phyloP scores from a whole-genome alignment of 1,284 basidiomycete species.

The Ceratobasidium theobromae region DNA sequence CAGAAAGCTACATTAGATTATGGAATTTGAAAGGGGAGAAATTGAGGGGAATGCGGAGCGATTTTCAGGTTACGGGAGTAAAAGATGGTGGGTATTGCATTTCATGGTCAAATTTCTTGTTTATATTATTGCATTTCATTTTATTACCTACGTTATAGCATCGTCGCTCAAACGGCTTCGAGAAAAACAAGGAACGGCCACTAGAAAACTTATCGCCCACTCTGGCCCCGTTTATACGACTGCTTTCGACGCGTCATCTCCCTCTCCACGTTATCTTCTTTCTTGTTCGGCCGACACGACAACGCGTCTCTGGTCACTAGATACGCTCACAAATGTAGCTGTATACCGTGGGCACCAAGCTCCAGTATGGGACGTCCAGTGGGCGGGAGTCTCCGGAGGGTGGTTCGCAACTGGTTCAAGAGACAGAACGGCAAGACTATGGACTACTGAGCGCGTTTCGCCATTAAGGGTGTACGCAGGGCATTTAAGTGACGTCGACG shows the following conservation, averaged over 20 bases:
- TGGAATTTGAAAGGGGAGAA: constrained; percentile 96
- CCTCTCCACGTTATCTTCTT: constrained; percentile 87
- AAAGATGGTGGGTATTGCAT: constrained; percentile 64
- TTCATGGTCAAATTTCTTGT: not conserved
- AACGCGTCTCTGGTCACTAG: constrained; percentile 90
- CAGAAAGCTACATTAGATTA: constrained; percentile 92
- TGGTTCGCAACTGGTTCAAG: constrained; percentile 96
- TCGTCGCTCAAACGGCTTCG: constrained; percentile 62
- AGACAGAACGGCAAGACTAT: constrained; percentile 92
- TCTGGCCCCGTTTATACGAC: constrained; percentile 95
- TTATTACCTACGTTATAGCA: not conserved
- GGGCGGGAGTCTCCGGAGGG: constrained; percentile 91
- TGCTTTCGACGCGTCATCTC: constrained; percentile 88
- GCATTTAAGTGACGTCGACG: constrained; percentile 96
- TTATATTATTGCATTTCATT: constrained; percentile 1
- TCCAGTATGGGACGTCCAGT: constrained; percentile 98
- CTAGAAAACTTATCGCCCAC: constrained; percentile 94
- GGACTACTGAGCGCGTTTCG: constrained; percentile 90
- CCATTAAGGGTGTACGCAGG: constrained; percentile 94
- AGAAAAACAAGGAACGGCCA: constrained; percentile 77
- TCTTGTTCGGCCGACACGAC: constrained; percentile 95
- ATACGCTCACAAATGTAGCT: constrained; percentile 91
- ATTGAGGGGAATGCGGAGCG: constrained; percentile 72
- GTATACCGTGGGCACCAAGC: constrained; percentile 96
- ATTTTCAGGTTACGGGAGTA: constrained; percentile 67